These are phyloP conservation scores for Calonectria pteridis DNA, from an alignment of 2,329 filamentous ascomycete genomes.

Conservation along the genomic window DNA sequence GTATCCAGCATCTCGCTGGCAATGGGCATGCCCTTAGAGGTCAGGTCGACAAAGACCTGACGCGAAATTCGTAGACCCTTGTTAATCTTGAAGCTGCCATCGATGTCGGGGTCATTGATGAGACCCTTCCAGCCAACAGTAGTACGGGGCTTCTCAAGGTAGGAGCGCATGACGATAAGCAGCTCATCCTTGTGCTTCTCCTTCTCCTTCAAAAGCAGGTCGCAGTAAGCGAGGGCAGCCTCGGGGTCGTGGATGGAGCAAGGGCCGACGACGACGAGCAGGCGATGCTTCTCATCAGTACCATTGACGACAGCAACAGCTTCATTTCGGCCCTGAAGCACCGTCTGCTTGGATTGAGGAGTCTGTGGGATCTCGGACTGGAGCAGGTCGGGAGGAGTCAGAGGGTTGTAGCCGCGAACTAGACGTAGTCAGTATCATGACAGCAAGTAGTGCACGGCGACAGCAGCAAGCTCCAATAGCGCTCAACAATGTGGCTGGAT, in stretches of 20 bases:
- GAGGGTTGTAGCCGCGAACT: constrained; percentile 92
- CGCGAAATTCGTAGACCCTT: constrained; percentile 90
- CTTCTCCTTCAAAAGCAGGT: constrained; percentile 82
- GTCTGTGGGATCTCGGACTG: constrained; percentile 88
- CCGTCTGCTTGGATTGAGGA: constrained; percentile 68
- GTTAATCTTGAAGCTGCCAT: constrained; percentile 99
- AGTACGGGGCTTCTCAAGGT: constrained; percentile 98
- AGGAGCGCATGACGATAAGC: constrained; percentile 96
- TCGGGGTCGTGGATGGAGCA: constrained; percentile 97
- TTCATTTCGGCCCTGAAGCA: constrained; percentile 72
- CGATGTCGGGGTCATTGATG: constrained; percentile 98
- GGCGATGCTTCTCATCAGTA: constrained; percentile 69
- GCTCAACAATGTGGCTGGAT: neutral
- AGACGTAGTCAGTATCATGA: constrained; percentile 41
- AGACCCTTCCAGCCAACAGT: constrained; percentile 99
- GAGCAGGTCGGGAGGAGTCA: constrained; percentile 93
- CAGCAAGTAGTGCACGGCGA: neutral
- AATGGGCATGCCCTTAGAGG: constrained; percentile 92
- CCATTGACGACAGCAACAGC: constrained; percentile 77
- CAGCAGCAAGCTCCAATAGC: neutral
- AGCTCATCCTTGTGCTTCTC: constrained; percentile 91
- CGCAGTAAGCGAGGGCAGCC: constrained; percentile 93
- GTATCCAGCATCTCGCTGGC: constrained; percentile 99
- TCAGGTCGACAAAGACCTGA: constrained; percentile 94
- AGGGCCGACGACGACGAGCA: constrained; percentile 86